Conservation (phyloP, 225 moss, liverwort and hornwort genomes). For the Straminergon stramineum region DNA sequence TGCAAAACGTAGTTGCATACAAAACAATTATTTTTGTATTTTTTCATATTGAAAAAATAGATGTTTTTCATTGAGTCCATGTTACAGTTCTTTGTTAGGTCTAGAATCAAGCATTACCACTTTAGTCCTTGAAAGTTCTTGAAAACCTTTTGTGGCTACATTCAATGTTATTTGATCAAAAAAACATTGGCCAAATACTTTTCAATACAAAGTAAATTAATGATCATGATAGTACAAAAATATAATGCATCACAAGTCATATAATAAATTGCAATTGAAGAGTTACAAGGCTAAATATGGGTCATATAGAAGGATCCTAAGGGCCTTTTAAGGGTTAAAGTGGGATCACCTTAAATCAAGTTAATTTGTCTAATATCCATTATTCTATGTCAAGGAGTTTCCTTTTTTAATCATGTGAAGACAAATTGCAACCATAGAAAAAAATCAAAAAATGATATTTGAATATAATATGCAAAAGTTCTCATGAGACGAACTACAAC, state of each 20-base stretch:
- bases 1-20: background rate
- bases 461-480: background rate
- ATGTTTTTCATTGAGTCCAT: background rate
- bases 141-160: too few species aligned
- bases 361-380: background rate
- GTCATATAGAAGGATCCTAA: too few species aligned
- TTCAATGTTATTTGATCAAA: too few species aligned
- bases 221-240: too few species aligned
- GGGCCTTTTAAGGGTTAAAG: too few species aligned
- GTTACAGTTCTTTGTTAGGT: background rate
- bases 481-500: background rate
- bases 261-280: too few species aligned
- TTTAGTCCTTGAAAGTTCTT: background rate
- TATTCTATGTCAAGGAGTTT: background rate
- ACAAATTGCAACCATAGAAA: background rate
- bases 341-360: background rate
- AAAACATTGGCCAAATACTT: too few species aligned
- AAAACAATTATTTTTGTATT: background rate
- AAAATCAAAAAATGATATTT: background rate
- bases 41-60: background rate
- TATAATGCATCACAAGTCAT: too few species aligned
- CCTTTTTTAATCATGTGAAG: background rate
- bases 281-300: too few species aligned
- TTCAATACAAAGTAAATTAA: too few species aligned
- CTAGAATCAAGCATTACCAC: background rate